Base-by-base conservation (phyloP, 768 basidiomycete genomes). In the Hygrophoropsis aurantiaca region DNA sequence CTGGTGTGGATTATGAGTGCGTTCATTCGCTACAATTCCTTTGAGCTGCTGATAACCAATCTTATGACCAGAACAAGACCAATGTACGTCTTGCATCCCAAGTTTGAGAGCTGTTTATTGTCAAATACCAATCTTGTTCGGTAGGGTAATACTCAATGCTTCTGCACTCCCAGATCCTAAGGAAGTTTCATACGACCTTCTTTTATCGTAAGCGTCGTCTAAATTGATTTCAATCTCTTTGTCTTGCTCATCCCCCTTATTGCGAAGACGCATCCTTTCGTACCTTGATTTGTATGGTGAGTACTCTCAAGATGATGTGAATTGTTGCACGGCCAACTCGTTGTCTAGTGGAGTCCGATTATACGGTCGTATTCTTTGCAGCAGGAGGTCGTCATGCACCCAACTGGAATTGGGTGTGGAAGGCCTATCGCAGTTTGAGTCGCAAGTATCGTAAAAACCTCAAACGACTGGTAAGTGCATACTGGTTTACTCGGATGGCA, bases 331-430 rank as follows among this genome's bases (percentile, higher is more conserved):
- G 16, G 45, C 11, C 19, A 16, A 18, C 45, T 54, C 32, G 56
- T 48, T 10, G 40, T n/a, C 36, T 53, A 92, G 91, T 92, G 50
- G 90, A 93, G 62, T 84, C 87, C 23, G 91, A 94, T 67, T 94
- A 94, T 57, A 86, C 87, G 3, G 83, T 93, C 18, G 80, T 92
- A 4, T 91, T 92, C 66, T 87, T 94, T 53, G 88, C 90, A 21
- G 86, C 90, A 2, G 91, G 89, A 20, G 80, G 80, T 6, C 74
- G 71, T 51, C 73, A 91, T 66, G 78, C 81, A 2, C 91, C 91
- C 5, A 77, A 79, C 20, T 92, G 89, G 89, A 88, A 84, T 54
- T 94, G 91, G 91, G 78, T 94, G 9, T 93, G 90, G 90, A 91
- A 88, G 58, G 87, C 89, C 1, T 92, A 92, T 63, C 77, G 89